A percentile compares a stretch with the other conserved stretches of the same genome.
Evolutionary conservation across 352 stramenopile species (phyloP).

Genomic region (Blastocystis sp.): DNA sequence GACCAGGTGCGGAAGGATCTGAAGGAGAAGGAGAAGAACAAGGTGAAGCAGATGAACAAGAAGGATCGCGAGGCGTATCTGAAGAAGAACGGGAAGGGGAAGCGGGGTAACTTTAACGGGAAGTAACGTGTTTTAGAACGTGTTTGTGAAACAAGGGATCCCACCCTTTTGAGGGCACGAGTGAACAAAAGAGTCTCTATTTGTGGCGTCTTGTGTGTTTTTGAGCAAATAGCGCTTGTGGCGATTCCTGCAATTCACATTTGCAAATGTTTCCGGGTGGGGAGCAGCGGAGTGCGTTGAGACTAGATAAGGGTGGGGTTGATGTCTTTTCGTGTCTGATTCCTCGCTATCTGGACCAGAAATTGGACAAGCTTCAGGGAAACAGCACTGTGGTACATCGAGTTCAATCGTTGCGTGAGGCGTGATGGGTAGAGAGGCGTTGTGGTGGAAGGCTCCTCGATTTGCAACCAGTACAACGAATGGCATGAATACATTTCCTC

Average conservation of each 20-base stretch:
- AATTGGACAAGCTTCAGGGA: conserved; percentile 14
- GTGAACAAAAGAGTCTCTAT: no score
- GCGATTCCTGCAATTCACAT: no score
- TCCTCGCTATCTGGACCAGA: conserved; percentile 46
- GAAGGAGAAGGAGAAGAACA: background rate
- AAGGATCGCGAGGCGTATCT: conserved; percentile 66
- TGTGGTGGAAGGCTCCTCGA: conserved; percentile 46
- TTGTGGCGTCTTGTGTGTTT: no score
- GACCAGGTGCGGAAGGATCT: background rate
- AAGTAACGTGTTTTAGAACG: background rate
- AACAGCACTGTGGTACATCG: background rate
- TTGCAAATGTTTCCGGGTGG: no score
- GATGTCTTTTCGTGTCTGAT: conserved; percentile 20
- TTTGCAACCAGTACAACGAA: conserved; percentile 29
- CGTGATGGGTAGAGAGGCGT: conserved; percentile 16
- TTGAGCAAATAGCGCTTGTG: no score
- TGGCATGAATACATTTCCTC: conserved; percentile 11
- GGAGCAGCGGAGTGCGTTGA: no score
- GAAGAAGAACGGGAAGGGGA: conserved; percentile 71
- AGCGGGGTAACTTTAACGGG: conserved; percentile 59
- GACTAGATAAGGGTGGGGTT: background rate
- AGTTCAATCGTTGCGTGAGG: background rate
- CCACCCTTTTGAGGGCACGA: no score
- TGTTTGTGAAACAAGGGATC: no score
- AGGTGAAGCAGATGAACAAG: conserved; percentile 69